A percentile compares a stretch with the other conserved stretches of the same genome.
Evolutionary conservation across 2,329 filamentous ascomycete species (phyloP).

Genomic region (Colletotrichum lini): DNA sequence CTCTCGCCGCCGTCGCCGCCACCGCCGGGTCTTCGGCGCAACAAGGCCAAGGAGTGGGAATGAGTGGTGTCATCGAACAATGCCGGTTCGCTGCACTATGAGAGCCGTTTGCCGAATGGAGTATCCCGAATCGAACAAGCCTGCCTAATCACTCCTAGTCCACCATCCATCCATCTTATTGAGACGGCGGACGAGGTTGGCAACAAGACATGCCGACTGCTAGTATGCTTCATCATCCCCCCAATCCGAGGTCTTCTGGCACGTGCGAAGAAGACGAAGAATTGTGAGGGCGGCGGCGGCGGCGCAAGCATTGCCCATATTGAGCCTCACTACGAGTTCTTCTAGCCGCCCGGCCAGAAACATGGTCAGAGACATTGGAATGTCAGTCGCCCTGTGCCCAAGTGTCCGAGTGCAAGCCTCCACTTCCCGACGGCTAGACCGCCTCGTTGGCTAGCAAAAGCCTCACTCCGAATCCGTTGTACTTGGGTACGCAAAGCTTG

Average conservation of each 20-base stretch:
- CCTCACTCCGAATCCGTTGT: constrained; percentile 7
- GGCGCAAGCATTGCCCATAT: constrained; percentile 15
- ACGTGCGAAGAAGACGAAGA: not conserved
- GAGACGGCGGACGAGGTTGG: not conserved
- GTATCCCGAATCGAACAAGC: constrained; percentile 5
- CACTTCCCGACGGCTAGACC: constrained; percentile 10
- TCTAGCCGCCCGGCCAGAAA: constrained; percentile 29
- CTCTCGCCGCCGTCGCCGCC: too few species aligned
- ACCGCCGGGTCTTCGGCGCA: not conserved
- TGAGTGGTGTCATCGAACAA: constrained; percentile 12
- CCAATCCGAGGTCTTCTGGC: constrained; percentile 3
- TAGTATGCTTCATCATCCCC: constrained; percentile 3
- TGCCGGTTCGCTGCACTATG: not conserved
- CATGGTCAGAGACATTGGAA: constrained; percentile 23
- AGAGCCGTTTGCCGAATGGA: constrained; percentile 12
- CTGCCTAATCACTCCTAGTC: constrained; percentile 4
- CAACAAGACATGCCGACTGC: not conserved
- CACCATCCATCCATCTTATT: not conserved
- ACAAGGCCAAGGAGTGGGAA: not conserved
- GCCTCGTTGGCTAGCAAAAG: not conserved
- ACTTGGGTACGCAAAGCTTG: not conserved
- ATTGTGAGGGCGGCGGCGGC: constrained; percentile 20
- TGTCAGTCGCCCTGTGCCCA: constrained; percentile 4
- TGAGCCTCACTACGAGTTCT: constrained; percentile 20
- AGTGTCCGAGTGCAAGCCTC: constrained; percentile 11